Percentiles rank a stretch among this genome's conserved stretches.
Conservation (phyloP, 1,284 basidiomycete species). For the Leccinum fallax region DNA sequence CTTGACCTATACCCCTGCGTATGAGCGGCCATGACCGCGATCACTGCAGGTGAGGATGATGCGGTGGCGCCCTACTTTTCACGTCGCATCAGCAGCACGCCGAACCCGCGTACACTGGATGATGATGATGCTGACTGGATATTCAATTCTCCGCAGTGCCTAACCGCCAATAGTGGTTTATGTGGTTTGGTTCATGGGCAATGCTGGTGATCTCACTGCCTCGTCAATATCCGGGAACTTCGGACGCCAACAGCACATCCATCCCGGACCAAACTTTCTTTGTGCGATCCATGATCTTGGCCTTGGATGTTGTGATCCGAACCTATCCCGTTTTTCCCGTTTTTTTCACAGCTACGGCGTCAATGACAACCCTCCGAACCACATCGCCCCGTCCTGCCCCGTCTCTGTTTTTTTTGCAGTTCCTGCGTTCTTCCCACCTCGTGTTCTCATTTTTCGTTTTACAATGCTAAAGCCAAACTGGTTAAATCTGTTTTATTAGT, state of each 20-base stretch:
- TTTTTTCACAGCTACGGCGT: not conserved
- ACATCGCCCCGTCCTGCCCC: conserved; percentile 1
- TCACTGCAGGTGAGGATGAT: conserved; percentile 6
- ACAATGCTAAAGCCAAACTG: conserved; percentile 4
- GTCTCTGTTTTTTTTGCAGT: not conserved
- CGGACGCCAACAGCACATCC: conserved; percentile 23
- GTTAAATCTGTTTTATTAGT: not conserved
- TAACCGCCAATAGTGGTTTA: not conserved
- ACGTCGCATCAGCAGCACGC: not conserved
- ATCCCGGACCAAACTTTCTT: conserved; percentile 8
- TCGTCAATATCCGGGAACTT: conserved; percentile 7
- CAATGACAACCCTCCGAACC: not conserved
- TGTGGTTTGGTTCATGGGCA: not conserved
- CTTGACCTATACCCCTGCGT: not conserved
- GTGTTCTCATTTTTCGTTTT: conserved; percentile 1
- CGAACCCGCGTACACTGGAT: conserved; percentile 6
- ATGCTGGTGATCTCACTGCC: conserved; percentile 11
- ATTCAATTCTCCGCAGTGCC: conserved; percentile 8
- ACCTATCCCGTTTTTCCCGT: conserved; percentile 23
- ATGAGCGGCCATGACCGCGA: conserved; percentile 5
- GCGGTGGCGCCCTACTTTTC: not conserved
- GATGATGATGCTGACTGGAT: not conserved
- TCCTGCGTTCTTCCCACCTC: not conserved
- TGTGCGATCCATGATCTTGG: not conserved
- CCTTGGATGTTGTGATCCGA: conserved; percentile 25